Evolutionary conservation across 116 monocot genomes (phyloP).

Genomic region (Iris pallida): DNA sequence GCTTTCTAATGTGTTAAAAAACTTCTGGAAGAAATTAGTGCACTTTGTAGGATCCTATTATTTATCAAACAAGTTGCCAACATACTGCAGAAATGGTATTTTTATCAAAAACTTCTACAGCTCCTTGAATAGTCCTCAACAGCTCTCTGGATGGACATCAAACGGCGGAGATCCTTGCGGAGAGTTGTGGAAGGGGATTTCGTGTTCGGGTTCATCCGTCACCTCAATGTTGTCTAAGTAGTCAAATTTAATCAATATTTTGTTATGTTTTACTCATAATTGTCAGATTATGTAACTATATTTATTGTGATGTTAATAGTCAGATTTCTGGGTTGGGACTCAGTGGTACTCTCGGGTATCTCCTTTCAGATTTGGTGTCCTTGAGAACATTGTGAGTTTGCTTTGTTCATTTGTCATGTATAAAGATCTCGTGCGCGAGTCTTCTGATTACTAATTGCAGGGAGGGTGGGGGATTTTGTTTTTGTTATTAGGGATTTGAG

Average conservation of each 20-base stretch:
- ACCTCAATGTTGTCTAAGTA: slow-evolving; percentile 50
- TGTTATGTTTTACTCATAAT: slow-evolving; percentile 2
- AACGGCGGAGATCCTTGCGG: slow-evolving; percentile 72
- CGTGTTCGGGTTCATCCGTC: slow-evolving; percentile 66
- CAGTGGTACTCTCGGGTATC: slow-evolving; percentile 68
- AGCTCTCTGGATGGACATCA: slow-evolving; percentile 67
- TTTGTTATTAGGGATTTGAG: slow-evolving; percentile 63
- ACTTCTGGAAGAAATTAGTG: too few species aligned
- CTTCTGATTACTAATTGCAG: slow-evolving; percentile 3
- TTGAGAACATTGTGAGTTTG: slow-evolving; percentile 73
- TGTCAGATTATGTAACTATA: slow-evolving; percentile 1
- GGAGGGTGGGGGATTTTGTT: slow-evolving; percentile 3
- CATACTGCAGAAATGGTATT: too few species aligned
- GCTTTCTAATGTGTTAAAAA: too few species aligned
- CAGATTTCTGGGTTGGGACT: slow-evolving; percentile 55
- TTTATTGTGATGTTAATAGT: slow-evolving; percentile 22
- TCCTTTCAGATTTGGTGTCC: slow-evolving; percentile 58
- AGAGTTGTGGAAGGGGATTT: slow-evolving; percentile 70
- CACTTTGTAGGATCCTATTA: too few species aligned
- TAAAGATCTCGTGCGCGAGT: background rate
- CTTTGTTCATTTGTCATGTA: slow-evolving; percentile 1
- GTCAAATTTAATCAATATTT: background rate
- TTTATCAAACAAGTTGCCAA: too few species aligned
- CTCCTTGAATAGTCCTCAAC: slow-evolving; percentile 55
- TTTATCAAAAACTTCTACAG: too few species aligned